Conservation (phyloP, 2,329 filamentous ascomycete genomes). For the Sarocladium kiliense region DNA sequence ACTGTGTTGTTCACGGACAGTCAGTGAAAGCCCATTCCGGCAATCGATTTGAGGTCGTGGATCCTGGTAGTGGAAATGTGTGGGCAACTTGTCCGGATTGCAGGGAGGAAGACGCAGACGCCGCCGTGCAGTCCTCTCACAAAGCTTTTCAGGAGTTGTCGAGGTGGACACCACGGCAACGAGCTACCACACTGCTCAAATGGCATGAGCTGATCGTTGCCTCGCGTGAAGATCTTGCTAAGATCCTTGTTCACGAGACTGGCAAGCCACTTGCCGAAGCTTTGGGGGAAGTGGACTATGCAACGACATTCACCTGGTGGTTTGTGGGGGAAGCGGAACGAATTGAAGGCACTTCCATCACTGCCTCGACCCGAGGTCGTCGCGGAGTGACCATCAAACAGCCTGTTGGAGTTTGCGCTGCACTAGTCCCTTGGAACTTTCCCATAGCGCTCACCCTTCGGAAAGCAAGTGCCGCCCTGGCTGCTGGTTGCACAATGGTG, state of each 20-base stretch:
- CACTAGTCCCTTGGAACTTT: conserved; percentile 51
- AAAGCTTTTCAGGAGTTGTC: conserved; percentile 31
- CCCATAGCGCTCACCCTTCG: conserved; percentile 44
- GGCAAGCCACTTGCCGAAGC: conserved; percentile 53
- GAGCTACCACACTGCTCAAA: conserved; percentile 27
- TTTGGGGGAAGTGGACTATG: conserved; percentile 51
- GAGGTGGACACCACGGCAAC: conserved; percentile 28
- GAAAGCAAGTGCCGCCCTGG: conserved; percentile 50
- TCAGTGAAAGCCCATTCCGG: conserved; percentile 40
- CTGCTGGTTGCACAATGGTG: conserved; percentile 72
- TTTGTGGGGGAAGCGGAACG: conserved; percentile 46
- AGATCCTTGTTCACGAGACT: conserved; percentile 41
- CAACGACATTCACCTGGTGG: conserved; percentile 49
- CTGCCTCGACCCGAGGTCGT: conserved; percentile 55
- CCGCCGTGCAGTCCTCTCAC: conserved; percentile 29
- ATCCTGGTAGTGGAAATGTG: conserved; percentile 44
- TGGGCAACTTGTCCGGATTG: conserved; percentile 48
- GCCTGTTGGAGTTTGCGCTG: conserved; percentile 28
- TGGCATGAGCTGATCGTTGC: conserved; percentile 32
- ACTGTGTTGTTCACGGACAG: conserved; percentile 45
- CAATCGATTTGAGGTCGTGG: conserved; percentile 45
- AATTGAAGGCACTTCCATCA: conserved; percentile 54
- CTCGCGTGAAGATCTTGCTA: conserved; percentile 32
- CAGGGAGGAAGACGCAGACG: conserved; percentile 31
- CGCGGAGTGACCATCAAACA: conserved; percentile 65